These are phyloP conservation scores for Plenodomus lindquistii DNA, from an alignment of 2,329 filamentous ascomycete species.

Conservation along the genomic window DNA sequence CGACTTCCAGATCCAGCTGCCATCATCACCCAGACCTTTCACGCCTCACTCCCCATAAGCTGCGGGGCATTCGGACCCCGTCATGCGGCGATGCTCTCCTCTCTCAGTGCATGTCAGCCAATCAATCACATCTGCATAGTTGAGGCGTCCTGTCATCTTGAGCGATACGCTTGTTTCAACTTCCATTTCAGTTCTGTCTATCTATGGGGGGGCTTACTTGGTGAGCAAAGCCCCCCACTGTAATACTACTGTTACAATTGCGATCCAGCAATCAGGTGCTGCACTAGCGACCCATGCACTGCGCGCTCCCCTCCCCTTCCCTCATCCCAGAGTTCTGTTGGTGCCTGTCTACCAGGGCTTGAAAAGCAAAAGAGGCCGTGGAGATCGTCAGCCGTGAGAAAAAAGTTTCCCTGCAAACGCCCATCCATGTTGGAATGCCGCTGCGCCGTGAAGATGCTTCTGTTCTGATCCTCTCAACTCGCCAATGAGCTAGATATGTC, in stretches of 20 bases:
- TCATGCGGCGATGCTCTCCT: background rate
- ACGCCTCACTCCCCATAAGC: background rate
- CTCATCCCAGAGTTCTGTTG: background rate
- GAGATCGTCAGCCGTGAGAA: conserved; percentile 29
- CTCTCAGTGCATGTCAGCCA: conserved; percentile 1
- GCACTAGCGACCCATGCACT: conserved; percentile 38
- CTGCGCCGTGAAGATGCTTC: conserved; percentile 30
- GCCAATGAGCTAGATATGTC: background rate
- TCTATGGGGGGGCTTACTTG: conserved; percentile 5
- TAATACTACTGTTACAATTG: conserved; percentile 33
- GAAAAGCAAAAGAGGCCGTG: conserved; percentile 22
- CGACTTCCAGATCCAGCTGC: background rate
- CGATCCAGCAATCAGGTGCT: conserved; percentile 28
- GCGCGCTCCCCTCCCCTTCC: conserved; percentile 7
- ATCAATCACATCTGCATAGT: conserved; percentile 24
- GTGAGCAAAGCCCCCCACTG: conserved; percentile 17
- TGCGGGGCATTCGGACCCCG: background rate
- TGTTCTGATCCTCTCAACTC: conserved; percentile 1
- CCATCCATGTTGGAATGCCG: conserved; percentile 24
- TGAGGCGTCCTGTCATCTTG: conserved; percentile 14
- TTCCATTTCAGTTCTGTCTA: conserved; percentile 19
- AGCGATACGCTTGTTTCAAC: conserved; percentile 32
- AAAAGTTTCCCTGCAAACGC: conserved; percentile 26
- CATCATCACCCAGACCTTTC: background rate
- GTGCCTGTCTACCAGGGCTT: conserved; percentile 10